These are phyloP conservation scores for Solanum raphanifolium DNA, from an alignment of 257 asterid species.

Conservation along the genomic window DNA sequence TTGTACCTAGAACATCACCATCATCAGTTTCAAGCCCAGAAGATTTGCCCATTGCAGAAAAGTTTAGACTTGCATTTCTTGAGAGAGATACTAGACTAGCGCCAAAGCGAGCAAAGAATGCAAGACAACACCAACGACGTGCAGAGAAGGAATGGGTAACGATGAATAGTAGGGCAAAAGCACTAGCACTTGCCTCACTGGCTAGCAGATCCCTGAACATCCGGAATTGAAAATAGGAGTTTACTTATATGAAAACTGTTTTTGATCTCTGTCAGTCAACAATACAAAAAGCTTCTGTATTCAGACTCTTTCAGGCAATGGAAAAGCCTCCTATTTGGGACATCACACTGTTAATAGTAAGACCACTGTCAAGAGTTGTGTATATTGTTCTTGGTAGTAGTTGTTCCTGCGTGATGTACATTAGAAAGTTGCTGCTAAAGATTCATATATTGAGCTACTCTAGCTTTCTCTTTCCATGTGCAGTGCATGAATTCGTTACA, in stretches of 20 bases:
- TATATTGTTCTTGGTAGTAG: neutral
- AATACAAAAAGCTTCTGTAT: neutral
- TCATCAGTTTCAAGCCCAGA: conserved; percentile 17
- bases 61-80: conserved; percentile 76
- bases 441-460: neutral
- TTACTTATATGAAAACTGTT: neutral
- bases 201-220: conserved; percentile 44
- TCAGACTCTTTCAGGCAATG: neutral
- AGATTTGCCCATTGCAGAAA: conserved; percentile 77
- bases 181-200: conserved; percentile 70
- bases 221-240: conserved; percentile 6
- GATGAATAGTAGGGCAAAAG: conserved; percentile 57
- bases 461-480: neutral
- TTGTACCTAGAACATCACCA: conserved; percentile 6
- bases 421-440: neutral
- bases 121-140: conserved; percentile 83
- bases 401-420: neutral
- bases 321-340: neutral
- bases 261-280: neutral
- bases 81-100: conserved; percentile 92
- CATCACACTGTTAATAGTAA: neutral
- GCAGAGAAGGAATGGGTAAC: conserved; percentile 68
- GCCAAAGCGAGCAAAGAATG: conserved; percentile 93
- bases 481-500: neutral
- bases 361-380: neutral